Percentiles rank a stretch among this genome's conserved stretches.
These are phyloP conservation scores for Dioszegia crocea DNA, from an alignment of 768 basidiomycete genomes.

Conservation along the genomic window DNA sequence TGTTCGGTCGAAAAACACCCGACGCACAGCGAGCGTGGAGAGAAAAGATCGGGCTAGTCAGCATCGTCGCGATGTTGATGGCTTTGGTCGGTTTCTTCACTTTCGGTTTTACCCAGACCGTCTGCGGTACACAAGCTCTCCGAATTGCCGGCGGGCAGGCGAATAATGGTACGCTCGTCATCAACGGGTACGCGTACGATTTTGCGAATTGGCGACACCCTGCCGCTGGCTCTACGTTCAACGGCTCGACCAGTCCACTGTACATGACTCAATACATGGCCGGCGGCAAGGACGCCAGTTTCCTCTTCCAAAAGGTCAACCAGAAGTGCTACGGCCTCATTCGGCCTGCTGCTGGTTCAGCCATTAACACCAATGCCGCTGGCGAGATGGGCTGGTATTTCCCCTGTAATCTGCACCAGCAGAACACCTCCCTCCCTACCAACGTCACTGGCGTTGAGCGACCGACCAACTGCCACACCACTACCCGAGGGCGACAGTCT, in stretches of 20 bases:
- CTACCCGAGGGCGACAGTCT: constrained; percentile 56
- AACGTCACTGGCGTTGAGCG: constrained; percentile 69
- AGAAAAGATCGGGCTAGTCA: constrained; percentile 92
- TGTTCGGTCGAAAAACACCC: constrained; percentile 79
- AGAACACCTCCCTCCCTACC: constrained; percentile 59
- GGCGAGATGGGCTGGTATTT: constrained; percentile 85
- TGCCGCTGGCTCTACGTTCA: constrained; percentile 61
- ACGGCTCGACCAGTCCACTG: constrained; percentile 78
- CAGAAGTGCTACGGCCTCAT: constrained; percentile 74
- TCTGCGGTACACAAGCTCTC: constrained; percentile 81
- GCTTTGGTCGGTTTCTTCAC: constrained; percentile 93
- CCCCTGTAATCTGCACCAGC: constrained; percentile 87
- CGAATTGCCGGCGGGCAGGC: constrained; percentile 76
- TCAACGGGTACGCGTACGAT: constrained; percentile 92
- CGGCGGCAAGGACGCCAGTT: constrained; percentile 83
- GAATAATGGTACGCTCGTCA: constrained; percentile 75
- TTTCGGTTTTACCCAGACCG: constrained; percentile 92
- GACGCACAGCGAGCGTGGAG: constrained; percentile 96
- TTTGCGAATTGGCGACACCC: constrained; percentile 84
- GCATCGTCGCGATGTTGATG: constrained; percentile 77
- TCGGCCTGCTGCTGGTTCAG: constrained; percentile 64
- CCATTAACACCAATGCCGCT: constrained; percentile 61
- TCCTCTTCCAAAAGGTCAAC: constrained; percentile 91
- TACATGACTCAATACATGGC: constrained; percentile 70
- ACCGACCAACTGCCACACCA: constrained; percentile 68